Base-by-base conservation (phyloP, 352 stramenopile species). In the Pythium phragmiticola region DNA sequence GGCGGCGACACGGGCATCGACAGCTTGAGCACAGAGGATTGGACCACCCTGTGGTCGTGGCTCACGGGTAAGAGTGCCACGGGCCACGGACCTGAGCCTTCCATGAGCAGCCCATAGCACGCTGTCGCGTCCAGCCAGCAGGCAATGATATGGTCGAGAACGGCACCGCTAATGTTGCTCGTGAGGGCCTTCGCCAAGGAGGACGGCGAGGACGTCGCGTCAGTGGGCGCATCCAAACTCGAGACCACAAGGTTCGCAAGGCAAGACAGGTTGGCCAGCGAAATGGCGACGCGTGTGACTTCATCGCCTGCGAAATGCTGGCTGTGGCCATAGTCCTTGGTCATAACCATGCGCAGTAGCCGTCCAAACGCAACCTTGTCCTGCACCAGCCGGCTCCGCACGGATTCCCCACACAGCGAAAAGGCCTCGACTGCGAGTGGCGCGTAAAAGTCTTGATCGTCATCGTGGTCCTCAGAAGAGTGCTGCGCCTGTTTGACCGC, bases 311-410 rank as follows among this genome's bases (percentile, higher is more conserved):
- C 70, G 33, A 68, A 67, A 46, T 79, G 88, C 55, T 91, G 76
- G 0, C 65, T 60, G 53, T 93, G 81, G 2, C 79, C 76, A 64
- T 87, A 90, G 53, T 91, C 82, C 53, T 76, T 66, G 16, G 66
- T 77, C 41, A 80, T 46, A 13, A 89, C 60, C 64, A 84, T 84
- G 65, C 74, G 83, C 28, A 93, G 48, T 19, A 94, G 80, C 42
- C 85, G 78, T 36, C 74, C 73, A 41, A 92, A 67, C 2, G 75
- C 85, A 33, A 92, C 74, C 55, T 89, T 92, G 63, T 94, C 83
- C 69, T 89, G 73, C 33, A 89, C 72, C 2, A 94, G 56, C 49
- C 87, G 71, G 34, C 70, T 75, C 4, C 70, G 72, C 23, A 94
- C 57, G 14, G 76, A 76, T 26, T 74, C 66, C 21, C 81, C 79